Evolutionary conservation across 2,329 filamentous ascomycete genomes (phyloP).

Genomic region (Apiospora arundinis): DNA sequence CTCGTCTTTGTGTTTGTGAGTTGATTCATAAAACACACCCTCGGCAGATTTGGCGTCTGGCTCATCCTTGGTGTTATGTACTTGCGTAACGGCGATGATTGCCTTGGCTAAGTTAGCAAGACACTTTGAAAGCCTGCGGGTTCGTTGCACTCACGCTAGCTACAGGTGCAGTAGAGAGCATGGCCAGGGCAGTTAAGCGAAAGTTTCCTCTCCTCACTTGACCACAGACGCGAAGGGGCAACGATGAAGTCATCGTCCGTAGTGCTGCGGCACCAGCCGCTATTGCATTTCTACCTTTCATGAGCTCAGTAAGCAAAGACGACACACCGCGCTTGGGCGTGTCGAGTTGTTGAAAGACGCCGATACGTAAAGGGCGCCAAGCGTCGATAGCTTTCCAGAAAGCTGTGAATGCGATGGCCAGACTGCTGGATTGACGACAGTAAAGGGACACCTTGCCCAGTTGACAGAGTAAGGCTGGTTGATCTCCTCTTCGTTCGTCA

Average conservation of each 20-base stretch:
- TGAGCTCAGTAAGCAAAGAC: background rate
- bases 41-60: too few species aligned
- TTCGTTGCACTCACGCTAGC: too few species aligned
- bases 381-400: background rate
- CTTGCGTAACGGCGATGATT: background rate
- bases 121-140: too few species aligned
- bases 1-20: fast-evolving
- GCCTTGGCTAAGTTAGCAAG: background rate
- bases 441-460: too few species aligned
- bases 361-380: too few species aligned
- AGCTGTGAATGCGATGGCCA: too few species aligned
- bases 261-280: background rate
- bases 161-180: background rate
- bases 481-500: too few species aligned
- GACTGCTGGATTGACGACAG: too few species aligned
- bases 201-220: background rate
- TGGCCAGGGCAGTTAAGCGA: background rate
- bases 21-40: background rate
- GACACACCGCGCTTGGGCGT: background rate
- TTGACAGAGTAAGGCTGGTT: too few species aligned
- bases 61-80: background rate
- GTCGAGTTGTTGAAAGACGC: background rate
- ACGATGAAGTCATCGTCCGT: background rate
- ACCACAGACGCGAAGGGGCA: background rate
- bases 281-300: background rate